Evolutionary conservation across 2,329 filamentous ascomycete genomes (phyloP).

Genomic region (Hysterium pulicare): DNA sequence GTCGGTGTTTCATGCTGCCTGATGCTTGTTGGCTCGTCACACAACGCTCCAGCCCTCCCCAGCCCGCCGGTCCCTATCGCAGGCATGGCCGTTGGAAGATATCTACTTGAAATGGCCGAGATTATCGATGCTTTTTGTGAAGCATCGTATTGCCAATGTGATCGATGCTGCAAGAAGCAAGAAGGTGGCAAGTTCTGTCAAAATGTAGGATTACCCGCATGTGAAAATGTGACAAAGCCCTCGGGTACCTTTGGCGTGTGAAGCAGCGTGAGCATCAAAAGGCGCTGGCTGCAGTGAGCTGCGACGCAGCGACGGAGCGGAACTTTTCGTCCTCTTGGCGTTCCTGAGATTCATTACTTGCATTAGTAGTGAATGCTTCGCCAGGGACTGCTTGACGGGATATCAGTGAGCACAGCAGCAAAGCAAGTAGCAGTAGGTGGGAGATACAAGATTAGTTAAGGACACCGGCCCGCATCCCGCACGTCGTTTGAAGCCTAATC

Average conservation of each 20-base stretch:
- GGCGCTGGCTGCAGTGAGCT: too few species aligned
- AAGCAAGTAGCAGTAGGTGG: background rate
- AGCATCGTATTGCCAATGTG: background rate
- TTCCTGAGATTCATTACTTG: background rate
- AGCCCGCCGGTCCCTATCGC: background rate
- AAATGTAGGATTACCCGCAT: slow-evolving; percentile 1
- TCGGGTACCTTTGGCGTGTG: too few species aligned
- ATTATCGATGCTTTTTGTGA: background rate
- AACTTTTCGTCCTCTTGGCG: background rate
- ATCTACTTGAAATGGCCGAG: too few species aligned
- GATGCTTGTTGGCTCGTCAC: slow-evolving; percentile 2
- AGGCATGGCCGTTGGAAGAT: too few species aligned
- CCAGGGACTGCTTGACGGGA: background rate
- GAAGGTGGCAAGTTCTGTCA: background rate
- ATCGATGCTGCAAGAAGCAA: background rate
- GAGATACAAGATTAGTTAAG: background rate
- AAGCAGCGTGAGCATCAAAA: too few species aligned
- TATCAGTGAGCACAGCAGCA: background rate
- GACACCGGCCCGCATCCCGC: slow-evolving; percentile 3
- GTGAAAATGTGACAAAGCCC: slow-evolving; percentile 2
- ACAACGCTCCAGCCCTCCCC: background rate
- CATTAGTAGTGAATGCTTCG: background rate
- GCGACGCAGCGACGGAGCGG: too few species aligned
- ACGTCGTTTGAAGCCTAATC: slow-evolving; percentile 2
- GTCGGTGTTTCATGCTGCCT: slow-evolving; percentile 3